Base-by-base conservation (phyloP, 208 protist genomes). In the Kentomonas sorsogonicus region DNA sequence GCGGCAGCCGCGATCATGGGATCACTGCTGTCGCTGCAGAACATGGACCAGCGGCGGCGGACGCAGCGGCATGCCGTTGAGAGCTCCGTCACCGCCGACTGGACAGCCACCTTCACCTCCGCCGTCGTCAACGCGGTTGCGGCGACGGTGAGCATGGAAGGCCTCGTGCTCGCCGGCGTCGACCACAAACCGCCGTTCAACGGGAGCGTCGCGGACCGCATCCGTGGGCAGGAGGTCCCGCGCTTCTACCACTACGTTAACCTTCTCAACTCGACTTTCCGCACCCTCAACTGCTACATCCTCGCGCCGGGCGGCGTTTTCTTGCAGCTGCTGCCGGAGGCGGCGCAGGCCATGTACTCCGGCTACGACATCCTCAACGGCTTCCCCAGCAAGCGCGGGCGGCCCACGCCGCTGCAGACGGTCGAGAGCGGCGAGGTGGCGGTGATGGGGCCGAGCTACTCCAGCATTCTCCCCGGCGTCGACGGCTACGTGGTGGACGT, bases 271-370 rank as follows among this genome's bases (percentile, higher is more conserved):
- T 50, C 39, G 3, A 54, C 38, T 7, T 47, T 54, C 11, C 27
- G 16, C 26, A 44, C 58, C 27, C 20, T 61, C 0, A 25, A 38
- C 7, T 2, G 31, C 23, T 48, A 69, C 27, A 52, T 77, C 0
- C 63, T 80, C 16, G 75, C 82, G 0, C 86, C 86, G 2, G 78
- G 77, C 13, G 86, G 82, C 15, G 76, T 87, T 22, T 61, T 82
- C 13, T 36, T 61, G 10, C 54, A 79, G 33, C 70, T 61, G 10
- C 54, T 77, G 33, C 70, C 47, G 2, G 66, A 69, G 36, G 83
- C 80, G 1, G 18, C 3, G 16, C 30, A 69, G 7, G 0, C 57
- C 10, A 3, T 4, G 4, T 54, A 45, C 25, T 20, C 57, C 16
- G 48, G 57, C 15, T 33, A 65, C 0, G 46, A 77, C 46, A 59